Percentiles rank a stretch among this genome's conserved stretches.
These are phyloP conservation scores for Senna siamea DNA, from an alignment of 306 rosid species.

Conservation along the genomic window DNA sequence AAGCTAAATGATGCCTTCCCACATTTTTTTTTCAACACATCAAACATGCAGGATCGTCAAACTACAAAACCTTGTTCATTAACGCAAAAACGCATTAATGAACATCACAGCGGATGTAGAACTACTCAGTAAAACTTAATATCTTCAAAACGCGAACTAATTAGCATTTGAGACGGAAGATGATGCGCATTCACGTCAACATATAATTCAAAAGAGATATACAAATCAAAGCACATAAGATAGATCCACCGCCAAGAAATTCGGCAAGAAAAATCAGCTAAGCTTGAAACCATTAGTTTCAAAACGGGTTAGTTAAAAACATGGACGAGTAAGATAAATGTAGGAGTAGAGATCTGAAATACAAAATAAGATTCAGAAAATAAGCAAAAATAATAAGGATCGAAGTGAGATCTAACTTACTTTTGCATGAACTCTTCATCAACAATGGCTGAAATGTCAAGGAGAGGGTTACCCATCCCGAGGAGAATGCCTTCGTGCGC, in stretches of 20 bases:
- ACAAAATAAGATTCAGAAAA: not conserved
- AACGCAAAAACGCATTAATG: not conserved
- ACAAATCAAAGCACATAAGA: not conserved
- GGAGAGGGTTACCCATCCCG: constrained; percentile 96
- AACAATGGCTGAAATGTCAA: constrained; percentile 83
- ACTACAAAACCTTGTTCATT: not conserved
- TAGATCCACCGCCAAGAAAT: not conserved
- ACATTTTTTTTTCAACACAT: not conserved
- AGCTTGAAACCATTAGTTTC: not conserved
- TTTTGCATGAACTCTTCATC: constrained; percentile 66
- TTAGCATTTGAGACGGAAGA: not conserved
- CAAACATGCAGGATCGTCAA: no score
- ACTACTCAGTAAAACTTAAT: not conserved
- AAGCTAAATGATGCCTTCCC: not conserved
- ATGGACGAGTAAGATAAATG: not conserved
- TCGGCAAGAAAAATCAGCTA: not conserved
- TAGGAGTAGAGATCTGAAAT: not conserved
- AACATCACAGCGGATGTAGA: not conserved
- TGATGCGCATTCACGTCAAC: not conserved
- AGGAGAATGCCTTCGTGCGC: constrained; percentile 68
- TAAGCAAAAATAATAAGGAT: not conserved
- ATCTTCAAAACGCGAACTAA: not conserved
- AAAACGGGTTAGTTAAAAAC: not conserved
- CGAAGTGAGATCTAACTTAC: constrained; percentile 39
- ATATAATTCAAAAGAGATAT: not conserved